Base-by-base conservation (phyloP, 1,284 basidiomycete species). In the Cryptococcus sp. region DNA sequence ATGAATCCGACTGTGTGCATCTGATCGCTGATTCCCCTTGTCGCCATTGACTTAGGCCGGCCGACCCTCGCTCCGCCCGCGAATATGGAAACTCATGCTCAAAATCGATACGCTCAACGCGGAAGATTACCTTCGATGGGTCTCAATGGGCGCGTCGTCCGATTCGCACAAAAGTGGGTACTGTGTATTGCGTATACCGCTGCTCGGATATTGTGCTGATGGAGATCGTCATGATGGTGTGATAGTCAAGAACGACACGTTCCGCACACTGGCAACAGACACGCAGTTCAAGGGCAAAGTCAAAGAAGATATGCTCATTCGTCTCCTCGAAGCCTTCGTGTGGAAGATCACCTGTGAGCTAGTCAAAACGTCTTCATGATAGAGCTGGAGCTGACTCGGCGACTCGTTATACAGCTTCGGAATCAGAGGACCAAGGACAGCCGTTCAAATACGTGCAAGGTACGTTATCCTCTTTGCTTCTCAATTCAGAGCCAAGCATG, bases 281-380 rank as follows among this genome's bases (percentile, higher is more conserved):
- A 86, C 87, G 62, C 89, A 89, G 10, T 99, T 98, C 81, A 94
- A 95, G 77, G 89, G 92, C 70, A 87, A 89, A 52, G 95, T 99
- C 17, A 86, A 89, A 34, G 93, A 98, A 77, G 93, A 94, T 66
- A 95, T 94, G 89, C 84, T 98, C n/a, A 88, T 98, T 59, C 85
- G 95, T 25, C 79, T 97, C 16, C 80, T 99, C 25, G 95, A 99
- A 72, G 95, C 94, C 0, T 98, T 97, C 75, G 94, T 96, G 3
- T 99, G 95, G 95, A 83, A 89, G 66, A 89, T 78, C 83, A 89
- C 65, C 17, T 89, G 91, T 89, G 57, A 19, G 69, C 17, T 16
- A 43, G 46, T 49, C 59, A 5, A 10, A 10, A 5, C 29, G 29
- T n/a, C n/a, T n/a, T n/a, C 29, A 10, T 5, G 29, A 13, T 10